phyloP scores from a whole-genome alignment of 306 rosid genomes.

The Medicago truncatula region DNA sequence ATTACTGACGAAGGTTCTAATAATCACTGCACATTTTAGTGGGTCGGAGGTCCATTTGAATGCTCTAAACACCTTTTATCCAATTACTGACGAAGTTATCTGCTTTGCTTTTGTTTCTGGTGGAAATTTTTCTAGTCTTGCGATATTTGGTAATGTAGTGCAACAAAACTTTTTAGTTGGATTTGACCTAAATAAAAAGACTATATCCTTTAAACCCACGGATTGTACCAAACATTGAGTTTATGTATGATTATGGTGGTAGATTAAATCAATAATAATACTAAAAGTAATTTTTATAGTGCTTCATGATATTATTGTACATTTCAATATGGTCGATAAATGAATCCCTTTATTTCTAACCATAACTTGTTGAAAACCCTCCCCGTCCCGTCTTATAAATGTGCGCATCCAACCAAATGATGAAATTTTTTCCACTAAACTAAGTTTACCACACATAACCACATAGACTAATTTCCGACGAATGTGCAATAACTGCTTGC shows the following conservation, averaged over 20 bases:
- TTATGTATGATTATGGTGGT: not conserved
- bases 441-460: too few species aligned
- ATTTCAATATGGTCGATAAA: too few species aligned
- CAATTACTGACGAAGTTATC: not conserved
- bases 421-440: too few species aligned
- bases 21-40: not conserved
- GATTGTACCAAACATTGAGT: conserved; percentile 39
- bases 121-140: not conserved
- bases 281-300: too few species aligned
- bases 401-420: too few species aligned
- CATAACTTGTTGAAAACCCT: too few species aligned
- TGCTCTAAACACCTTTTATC: not conserved
- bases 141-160: conserved; percentile 56
- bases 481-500: too few species aligned
- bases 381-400: too few species aligned
- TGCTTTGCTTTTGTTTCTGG: conserved; percentile 52
- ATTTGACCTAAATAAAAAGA: conserved; percentile 40
- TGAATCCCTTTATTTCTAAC: too few species aligned
- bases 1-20: not conserved
- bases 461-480: too few species aligned
- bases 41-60: not conserved
- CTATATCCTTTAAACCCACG: conserved; percentile 54
- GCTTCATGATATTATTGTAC: too few species aligned
- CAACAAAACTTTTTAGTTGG: conserved; percentile 60
- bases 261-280: too few species aligned